Percentiles rank a stretch among this genome's conserved stretches.
Evolutionary conservation across 306 rosid genomes (phyloP).

Genomic region (Sicyos edulis): DNA sequence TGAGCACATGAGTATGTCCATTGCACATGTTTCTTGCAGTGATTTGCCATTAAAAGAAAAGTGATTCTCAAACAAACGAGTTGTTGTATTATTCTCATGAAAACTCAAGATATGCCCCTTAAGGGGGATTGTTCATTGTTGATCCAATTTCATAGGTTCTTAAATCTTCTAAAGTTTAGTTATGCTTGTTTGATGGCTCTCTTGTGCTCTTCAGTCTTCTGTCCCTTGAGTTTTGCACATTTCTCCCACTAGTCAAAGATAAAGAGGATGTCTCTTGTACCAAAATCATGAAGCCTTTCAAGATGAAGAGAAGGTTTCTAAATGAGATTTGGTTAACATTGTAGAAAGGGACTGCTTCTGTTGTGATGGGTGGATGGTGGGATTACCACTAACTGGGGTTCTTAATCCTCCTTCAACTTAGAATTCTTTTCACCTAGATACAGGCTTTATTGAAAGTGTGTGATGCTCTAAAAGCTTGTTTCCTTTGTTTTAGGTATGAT

Average conservation of each 20-base stretch:
- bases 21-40: not conserved
- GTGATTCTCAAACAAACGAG: not conserved
- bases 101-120: not conserved
- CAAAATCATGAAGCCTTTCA: no score
- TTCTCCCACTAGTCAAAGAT: not conserved
- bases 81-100: not conserved
- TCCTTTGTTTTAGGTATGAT: not conserved
- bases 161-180: not conserved
- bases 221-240: not conserved
- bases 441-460: not conserved
- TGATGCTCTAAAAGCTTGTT: not conserved
- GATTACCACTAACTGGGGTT: no score
- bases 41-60: not conserved
- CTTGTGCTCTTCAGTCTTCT: not conserved
- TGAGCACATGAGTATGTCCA: not conserved
- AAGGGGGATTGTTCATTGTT: not conserved
- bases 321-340: no score
- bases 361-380: no score
- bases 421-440: not conserved
- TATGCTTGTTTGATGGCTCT: not conserved
- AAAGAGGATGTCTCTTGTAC: not conserved
- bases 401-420: no score
- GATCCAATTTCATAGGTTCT: no score
- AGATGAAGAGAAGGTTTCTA: no score
- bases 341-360: no score